Percentiles rank a stretch among this genome's conserved stretches.
phyloP scores from a whole-genome alignment of 2,329 filamentous ascomycete species.

The Penicillium sp. region DNA sequence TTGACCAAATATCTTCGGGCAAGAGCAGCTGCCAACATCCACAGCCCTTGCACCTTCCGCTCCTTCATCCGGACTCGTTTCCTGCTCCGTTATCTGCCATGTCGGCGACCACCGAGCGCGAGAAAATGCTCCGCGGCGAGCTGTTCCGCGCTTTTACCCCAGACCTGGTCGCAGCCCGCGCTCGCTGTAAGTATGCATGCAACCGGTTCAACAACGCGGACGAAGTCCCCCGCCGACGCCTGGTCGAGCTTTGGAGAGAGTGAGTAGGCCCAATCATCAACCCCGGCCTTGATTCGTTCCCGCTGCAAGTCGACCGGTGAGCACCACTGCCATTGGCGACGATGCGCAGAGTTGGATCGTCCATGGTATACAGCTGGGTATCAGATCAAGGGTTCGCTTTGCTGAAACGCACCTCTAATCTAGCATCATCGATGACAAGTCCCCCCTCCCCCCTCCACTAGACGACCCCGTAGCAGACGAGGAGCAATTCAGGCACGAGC shows the following conservation, averaged over 20 bases:
- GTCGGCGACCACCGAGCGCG: slow-evolving; percentile 27
- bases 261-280: slow-evolving; percentile 49
- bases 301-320: background rate
- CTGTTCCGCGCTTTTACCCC: slow-evolving; percentile 73
- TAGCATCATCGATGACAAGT: slow-evolving; percentile 62
- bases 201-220: slow-evolving; percentile 62
- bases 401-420: too few relatives aligned
- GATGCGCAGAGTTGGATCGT: slow-evolving; percentile 1
- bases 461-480: slow-evolving; percentile 61
- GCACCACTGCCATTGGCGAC: background rate
- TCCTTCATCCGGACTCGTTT: too few relatives aligned
- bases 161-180: slow-evolving; percentile 61
- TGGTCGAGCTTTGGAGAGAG: slow-evolving; percentile 69
- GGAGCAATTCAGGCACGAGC: slow-evolving; percentile 59
- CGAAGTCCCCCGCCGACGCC: slow-evolving; percentile 58
- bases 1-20: too few relatives aligned
- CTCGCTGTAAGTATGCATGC: slow-evolving; percentile 61
- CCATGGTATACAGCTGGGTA: too few relatives aligned
- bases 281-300: background rate
- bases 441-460: slow-evolving; percentile 60
- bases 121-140: slow-evolving; percentile 63
- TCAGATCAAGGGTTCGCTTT: too few relatives aligned
- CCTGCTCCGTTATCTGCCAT: too few relatives aligned
- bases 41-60: too few relatives aligned
- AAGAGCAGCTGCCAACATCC: too few relatives aligned